Conservation (phyloP, 345 rosid genomes). For the Aethionema arabicum region DNA sequence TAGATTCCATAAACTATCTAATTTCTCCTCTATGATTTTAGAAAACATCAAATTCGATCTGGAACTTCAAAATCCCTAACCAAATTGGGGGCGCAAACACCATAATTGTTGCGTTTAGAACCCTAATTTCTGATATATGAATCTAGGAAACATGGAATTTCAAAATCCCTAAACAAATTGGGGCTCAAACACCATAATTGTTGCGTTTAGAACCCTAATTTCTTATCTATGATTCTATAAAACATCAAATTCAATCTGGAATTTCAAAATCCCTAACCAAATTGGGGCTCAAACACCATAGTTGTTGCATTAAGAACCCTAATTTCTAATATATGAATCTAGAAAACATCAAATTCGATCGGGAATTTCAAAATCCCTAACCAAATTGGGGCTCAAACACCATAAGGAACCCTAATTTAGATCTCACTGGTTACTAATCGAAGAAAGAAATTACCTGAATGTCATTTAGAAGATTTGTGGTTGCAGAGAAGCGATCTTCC, state of each 20-base stretch:
- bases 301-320: background rate
- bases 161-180: background rate
- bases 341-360: background rate
- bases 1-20: background rate
- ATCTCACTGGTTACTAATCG: background rate
- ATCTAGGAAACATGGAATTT: too few species aligned
- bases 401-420: background rate
- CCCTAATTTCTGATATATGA: background rate
- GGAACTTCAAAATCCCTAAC: too few species aligned
- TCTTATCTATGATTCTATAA: too few species aligned
- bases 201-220: slow-evolving; percentile 22
- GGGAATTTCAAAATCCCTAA: background rate
- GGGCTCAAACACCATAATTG: background rate
- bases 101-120: background rate
- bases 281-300: background rate
- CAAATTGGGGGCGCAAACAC: too few species aligned
- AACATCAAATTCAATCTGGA: background rate
- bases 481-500: slow-evolving; percentile 92
- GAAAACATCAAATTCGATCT: background rate
- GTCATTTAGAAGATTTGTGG: slow-evolving; percentile 46
- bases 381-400: background rate
- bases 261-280: too few species aligned
- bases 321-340: too few species aligned
- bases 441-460: slow-evolving; percentile 54
- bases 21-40: too few species aligned